Conservation (phyloP, 495 filamentous ascomycete genomes). For the Penicillium taxi region DNA sequence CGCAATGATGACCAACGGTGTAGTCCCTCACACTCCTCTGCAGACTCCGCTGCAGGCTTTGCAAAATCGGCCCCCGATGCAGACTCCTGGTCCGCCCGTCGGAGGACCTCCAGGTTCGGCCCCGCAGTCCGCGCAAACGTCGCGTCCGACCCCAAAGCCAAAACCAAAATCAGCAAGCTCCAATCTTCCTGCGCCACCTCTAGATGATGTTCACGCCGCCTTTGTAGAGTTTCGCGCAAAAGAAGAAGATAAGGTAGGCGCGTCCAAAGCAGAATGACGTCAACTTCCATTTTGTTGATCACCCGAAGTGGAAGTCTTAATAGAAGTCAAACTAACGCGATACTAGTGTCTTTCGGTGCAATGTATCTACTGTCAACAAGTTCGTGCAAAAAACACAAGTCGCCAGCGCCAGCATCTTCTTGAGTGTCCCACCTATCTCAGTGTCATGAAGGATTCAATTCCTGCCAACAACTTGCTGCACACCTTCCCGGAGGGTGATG, state of each 20-base stretch:
- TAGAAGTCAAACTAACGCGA: slow-evolving; percentile 5
- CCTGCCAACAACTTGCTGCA: slow-evolving; percentile 51
- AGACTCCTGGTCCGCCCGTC: slow-evolving; percentile 27
- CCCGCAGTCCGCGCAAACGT: slow-evolving; percentile 22
- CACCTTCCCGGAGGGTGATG: slow-evolving; percentile 48
- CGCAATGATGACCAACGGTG: slow-evolving; percentile 39
- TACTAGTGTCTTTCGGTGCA: slow-evolving; percentile 47
- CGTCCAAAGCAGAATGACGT: neutral
- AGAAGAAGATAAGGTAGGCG: slow-evolving; percentile 48
- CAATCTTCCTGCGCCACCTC: slow-evolving; percentile 37
- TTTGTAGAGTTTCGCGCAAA: slow-evolving; percentile 52
- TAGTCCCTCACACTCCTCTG: slow-evolving; percentile 40
- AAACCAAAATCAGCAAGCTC: slow-evolving; percentile 32
- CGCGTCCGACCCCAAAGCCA: slow-evolving; percentile 37
- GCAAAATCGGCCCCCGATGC: slow-evolving; percentile 32
- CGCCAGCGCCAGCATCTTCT: slow-evolving; percentile 48
- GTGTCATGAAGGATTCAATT: slow-evolving; percentile 51
- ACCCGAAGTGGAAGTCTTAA: neutral
- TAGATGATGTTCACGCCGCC: slow-evolving; percentile 48
- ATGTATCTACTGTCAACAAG: slow-evolving; percentile 52
- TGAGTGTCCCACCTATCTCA: slow-evolving; percentile 49
- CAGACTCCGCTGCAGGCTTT: slow-evolving; percentile 38
- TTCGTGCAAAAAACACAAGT: slow-evolving; percentile 50
- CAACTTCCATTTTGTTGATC: neutral
- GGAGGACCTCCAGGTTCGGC: slow-evolving; percentile 21